These are phyloP conservation scores for Remersonia thermophila DNA, from an alignment of 2,329 filamentous ascomycete species.

Conservation along the genomic window DNA sequence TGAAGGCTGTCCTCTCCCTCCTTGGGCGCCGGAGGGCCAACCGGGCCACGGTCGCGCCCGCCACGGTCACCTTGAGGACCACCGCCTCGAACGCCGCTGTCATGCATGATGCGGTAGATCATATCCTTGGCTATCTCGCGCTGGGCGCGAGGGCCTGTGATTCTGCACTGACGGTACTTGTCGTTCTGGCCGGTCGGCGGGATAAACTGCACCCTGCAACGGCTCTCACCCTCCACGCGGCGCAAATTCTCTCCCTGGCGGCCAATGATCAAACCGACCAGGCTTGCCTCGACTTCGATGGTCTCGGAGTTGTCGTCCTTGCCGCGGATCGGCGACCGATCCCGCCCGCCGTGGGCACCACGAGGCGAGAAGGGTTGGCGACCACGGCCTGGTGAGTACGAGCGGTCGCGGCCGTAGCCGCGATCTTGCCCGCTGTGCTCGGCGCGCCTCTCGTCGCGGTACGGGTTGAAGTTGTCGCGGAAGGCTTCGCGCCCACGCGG, in stretches of 20 bases:
- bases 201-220: slow-evolving; percentile 78
- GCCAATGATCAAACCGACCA: slow-evolving; percentile 84
- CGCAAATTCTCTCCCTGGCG: slow-evolving; percentile 80
- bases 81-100: slow-evolving; percentile 53
- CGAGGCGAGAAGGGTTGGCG: slow-evolving; percentile 46
- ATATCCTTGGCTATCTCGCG: slow-evolving; percentile 69
- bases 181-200: slow-evolving; percentile 60
- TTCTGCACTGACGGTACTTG: slow-evolving; percentile 71
- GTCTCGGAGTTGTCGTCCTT: slow-evolving; percentile 64
- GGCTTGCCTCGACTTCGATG: slow-evolving; percentile 73
- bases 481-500: slow-evolving; percentile 56
- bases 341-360: slow-evolving; percentile 43
- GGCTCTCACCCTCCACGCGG: slow-evolving; percentile 70
- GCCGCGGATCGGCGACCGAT: slow-evolving; percentile 59
- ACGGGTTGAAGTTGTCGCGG: slow-evolving; percentile 68
- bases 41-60: slow-evolving; percentile 13
- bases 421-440: slow-evolving; percentile 41
- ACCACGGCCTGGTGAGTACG: slow-evolving; percentile 49
- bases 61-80: slow-evolving; percentile 28
- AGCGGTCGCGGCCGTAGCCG: slow-evolving; percentile 52
- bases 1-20: slow-evolving; percentile 79
- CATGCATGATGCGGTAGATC: slow-evolving; percentile 79
- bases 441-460: slow-evolving; percentile 72
- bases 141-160: slow-evolving; percentile 59
- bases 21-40: slow-evolving; percentile 39